These are phyloP conservation scores for Tricholoma sp. DNA, from an alignment of 768 basidiomycete species.

Conservation along the genomic window DNA sequence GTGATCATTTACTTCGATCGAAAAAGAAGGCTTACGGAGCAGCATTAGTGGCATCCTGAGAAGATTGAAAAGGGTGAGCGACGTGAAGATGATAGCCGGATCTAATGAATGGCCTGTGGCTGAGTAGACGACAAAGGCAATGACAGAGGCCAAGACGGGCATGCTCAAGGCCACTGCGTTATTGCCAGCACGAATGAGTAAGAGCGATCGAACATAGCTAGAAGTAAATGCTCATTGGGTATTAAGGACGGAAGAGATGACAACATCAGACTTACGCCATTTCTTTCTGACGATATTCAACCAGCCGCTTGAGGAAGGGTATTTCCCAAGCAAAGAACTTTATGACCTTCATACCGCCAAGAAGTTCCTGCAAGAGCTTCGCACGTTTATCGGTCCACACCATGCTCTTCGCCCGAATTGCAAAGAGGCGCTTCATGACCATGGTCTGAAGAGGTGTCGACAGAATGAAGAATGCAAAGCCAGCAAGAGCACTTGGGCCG, in stretches of 20 bases:
- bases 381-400: conserved; percentile 87
- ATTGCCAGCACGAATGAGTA: conserved; percentile 62
- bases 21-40: conserved; percentile 34
- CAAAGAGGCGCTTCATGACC: conserved; percentile 71
- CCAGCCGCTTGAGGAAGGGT: conserved; percentile 74
- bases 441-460: conserved; percentile 68
- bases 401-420: conserved; percentile 70
- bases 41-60: conserved; percentile 81
- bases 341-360: conserved; percentile 88
- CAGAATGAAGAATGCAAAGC: conserved; percentile 59
- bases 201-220: conserved; percentile 61
- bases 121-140: conserved; percentile 75
- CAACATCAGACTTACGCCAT: conserved; percentile 42
- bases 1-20: background rate
- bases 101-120: conserved; percentile 62
- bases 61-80: conserved; percentile 80
- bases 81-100: conserved; percentile 76
- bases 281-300: conserved; percentile 66
- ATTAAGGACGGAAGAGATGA: background rate
- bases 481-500: conserved; percentile 55
- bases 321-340: conserved; percentile 89
- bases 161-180: conserved; percentile 67
- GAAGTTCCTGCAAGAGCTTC: conserved; percentile 83
- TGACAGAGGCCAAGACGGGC: conserved; percentile 74
- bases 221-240: background rate